Conservation (phyloP, 257 asterid genomes). For the Lantana camara region DNA sequence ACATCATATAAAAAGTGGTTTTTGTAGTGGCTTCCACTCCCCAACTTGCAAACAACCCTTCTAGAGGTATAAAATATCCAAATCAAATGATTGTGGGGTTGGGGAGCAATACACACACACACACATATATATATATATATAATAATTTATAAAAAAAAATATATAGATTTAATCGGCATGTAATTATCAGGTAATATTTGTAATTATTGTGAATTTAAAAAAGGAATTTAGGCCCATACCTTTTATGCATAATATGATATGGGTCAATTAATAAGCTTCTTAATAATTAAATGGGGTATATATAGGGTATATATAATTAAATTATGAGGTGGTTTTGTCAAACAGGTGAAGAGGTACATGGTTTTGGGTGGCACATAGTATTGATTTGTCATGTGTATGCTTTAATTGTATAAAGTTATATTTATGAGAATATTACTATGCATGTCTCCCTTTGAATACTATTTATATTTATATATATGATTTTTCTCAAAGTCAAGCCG, state of each 20-base stretch:
- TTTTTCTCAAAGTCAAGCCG: conserved; percentile 1
- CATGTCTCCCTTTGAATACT: conserved; percentile 2
- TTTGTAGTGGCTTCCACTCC: conserved; percentile 46
- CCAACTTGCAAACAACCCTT: conserved; percentile 29
- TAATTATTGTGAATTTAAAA: conserved; percentile 15
- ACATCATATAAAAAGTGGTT: conserved; percentile 33
- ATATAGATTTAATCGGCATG: too few relatives aligned
- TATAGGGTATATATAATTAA: not conserved
- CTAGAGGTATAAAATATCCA: not conserved
- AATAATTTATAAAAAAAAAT: too few relatives aligned
- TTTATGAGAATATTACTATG: not conserved
- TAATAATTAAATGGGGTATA: too few relatives aligned
- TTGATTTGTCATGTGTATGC: conserved; percentile 22
- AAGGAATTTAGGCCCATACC: conserved; percentile 29
- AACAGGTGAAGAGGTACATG: conserved; percentile 31
- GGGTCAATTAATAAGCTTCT: too few relatives aligned
- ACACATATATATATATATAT: too few relatives aligned
- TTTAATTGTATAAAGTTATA: conserved; percentile 8
- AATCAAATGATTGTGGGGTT: conserved; percentile 23
- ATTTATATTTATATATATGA: too few relatives aligned
- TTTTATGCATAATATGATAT: too few relatives aligned
- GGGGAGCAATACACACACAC: not conserved
- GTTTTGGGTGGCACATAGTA: conserved; percentile 48
- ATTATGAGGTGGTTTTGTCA: conserved; percentile 32
- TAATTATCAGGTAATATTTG: not conserved